Evolutionary conservation across 345 rosid genomes (phyloP).

Genomic region (Euclidium syriacum): DNA sequence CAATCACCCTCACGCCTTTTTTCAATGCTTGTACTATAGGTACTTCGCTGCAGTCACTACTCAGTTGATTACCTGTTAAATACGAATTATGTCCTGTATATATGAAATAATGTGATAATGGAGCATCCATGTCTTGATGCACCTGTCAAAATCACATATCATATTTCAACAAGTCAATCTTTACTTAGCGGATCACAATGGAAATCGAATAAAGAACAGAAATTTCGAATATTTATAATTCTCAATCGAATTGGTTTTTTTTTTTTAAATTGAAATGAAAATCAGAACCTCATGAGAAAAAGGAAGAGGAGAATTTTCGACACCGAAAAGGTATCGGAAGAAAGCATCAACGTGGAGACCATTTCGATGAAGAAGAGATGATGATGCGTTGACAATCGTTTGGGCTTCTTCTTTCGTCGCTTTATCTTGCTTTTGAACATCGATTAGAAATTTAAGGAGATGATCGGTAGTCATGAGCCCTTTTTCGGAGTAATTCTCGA

Average conservation of each 20-base stretch:
- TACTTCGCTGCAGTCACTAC: constrained; percentile 86
- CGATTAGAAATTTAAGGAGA: constrained; percentile 51
- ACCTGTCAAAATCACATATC: constrained; percentile 48
- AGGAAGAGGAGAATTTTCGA: constrained; percentile 46
- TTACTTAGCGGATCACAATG: neutral
- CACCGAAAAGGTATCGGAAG: constrained; percentile 55
- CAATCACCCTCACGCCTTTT: constrained; percentile 83
- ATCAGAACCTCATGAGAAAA: constrained; percentile 46
- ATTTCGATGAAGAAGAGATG: constrained; percentile 42
- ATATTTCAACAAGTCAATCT: neutral
- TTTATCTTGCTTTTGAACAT: constrained; percentile 50
- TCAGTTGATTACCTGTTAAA: constrained; percentile 90
- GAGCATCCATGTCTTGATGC: constrained; percentile 83
- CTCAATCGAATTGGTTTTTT: neutral
- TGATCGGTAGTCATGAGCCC: constrained; percentile 50
- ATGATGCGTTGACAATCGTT: constrained; percentile 39
- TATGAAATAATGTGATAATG: constrained; percentile 85
- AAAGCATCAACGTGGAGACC: constrained; percentile 57
- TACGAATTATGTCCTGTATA: constrained; percentile 89
- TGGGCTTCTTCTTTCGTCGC: constrained; percentile 60
- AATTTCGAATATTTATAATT: too few species aligned
- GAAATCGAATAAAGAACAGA: neutral
- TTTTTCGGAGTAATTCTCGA: constrained; percentile 51
- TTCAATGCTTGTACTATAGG: constrained; percentile 70
- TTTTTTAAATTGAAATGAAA: too few species aligned